Conservation (phyloP, 192 early-diverging fungal species). For the Backusella parvicylindrica region DNA sequence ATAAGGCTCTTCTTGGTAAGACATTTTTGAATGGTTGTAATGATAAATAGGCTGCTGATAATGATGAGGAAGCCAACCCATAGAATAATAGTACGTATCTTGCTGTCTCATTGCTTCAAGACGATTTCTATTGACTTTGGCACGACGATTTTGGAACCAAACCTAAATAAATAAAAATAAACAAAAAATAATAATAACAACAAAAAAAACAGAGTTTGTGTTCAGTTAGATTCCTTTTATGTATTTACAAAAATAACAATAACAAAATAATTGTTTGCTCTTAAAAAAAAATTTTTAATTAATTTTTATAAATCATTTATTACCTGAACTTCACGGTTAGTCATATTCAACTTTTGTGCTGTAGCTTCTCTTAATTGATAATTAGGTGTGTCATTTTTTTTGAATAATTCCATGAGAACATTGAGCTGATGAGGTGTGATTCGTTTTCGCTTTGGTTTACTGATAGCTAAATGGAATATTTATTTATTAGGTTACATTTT, state of each 20-base stretch:
- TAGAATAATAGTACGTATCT: not conserved
- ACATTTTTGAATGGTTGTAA: not conserved
- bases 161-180: conserved; percentile 42
- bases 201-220: conserved; percentile 3
- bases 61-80: not conserved
- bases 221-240: conserved; percentile 4
- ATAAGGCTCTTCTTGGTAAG: not conserved
- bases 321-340: conserved; percentile 80
- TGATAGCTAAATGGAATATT: conserved; percentile 7
- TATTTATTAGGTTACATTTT: conserved; percentile 4
- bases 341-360: conserved; percentile 71
- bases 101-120: not conserved
- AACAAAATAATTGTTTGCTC: not conserved
- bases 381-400: conserved; percentile 71
- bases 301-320: conserved; percentile 3
- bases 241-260: not conserved
- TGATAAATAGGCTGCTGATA: not conserved
- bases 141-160: conserved; percentile 86
- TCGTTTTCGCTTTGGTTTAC: conserved; percentile 73
- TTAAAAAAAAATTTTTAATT: not conserved
- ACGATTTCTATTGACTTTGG: conserved; percentile 66
- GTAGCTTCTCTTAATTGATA: conserved; percentile 73
- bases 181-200: conserved; percentile 24
- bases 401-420: conserved; percentile 66
- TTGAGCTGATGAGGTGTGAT: conserved; percentile 74